Evolutionary conservation across 371 early-diverging fungal genomes (phyloP).

Genomic region (Mucor velutinosus): DNA sequence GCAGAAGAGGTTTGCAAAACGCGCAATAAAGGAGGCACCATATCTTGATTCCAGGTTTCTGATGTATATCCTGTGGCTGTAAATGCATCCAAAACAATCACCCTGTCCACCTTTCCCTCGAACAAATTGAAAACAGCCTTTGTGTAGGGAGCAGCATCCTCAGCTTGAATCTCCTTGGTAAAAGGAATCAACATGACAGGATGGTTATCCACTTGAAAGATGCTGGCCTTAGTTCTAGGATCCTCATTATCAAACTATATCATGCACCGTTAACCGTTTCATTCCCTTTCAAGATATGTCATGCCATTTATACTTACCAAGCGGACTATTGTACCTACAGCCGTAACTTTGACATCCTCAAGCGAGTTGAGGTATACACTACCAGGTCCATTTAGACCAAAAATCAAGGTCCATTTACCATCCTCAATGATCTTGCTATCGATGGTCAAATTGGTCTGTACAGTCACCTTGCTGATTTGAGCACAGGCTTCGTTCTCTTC

Average conservation of each 20-base stretch:
- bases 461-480: slow-evolving; percentile 4
- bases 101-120: slow-evolving; percentile 9
- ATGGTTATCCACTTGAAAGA: not conserved
- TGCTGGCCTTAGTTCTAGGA: slow-evolving; percentile 6
- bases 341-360: not conserved
- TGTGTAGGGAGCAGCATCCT: slow-evolving; percentile 23
- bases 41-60: slow-evolving; percentile 20
- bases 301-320: not conserved
- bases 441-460: not conserved
- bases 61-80: slow-evolving; percentile 34
- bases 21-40: slow-evolving; percentile 38
- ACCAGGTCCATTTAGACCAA: slow-evolving; percentile 45
- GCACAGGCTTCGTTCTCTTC: slow-evolving; percentile 26
- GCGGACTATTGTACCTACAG: slow-evolving; percentile 7
- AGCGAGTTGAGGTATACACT: slow-evolving; percentile 34
- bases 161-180: slow-evolving; percentile 9
- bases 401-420: slow-evolving; percentile 22
- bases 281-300: too few species aligned
- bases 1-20: slow-evolving; percentile 36
- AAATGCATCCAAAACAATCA: slow-evolving; percentile 45
- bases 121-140: slow-evolving; percentile 8
- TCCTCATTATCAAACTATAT: slow-evolving; percentile 11
- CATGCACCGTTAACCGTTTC: not conserved
- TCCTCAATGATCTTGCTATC: not conserved
- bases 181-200: slow-evolving; percentile 14